Evolutionary conservation across 2,329 filamentous ascomycete species (phyloP).

Genomic region (Monosporascus sp.): DNA sequence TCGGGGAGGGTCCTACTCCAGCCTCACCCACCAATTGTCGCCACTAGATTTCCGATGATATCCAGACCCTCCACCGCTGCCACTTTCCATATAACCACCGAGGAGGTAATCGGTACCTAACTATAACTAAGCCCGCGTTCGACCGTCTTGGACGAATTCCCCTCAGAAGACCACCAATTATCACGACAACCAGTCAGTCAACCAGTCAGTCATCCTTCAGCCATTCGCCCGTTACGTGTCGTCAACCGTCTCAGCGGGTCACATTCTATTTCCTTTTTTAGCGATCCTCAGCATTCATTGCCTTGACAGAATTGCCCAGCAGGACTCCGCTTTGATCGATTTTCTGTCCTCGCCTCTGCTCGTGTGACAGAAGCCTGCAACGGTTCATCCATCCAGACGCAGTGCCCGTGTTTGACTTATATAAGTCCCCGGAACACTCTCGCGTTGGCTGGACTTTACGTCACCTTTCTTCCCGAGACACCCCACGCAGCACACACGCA

Average conservation of each 20-base stretch:
- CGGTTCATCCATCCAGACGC: no score
- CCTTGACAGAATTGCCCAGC: not conserved
- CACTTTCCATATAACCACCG: not conserved
- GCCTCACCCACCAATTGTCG: not conserved
- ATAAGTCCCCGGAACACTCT: not conserved
- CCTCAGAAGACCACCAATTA: not conserved
- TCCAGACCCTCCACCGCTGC: not conserved
- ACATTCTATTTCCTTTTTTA: not conserved
- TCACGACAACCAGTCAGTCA: not conserved
- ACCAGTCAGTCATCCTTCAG: not conserved
- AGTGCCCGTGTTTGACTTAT: no score
- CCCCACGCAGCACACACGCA: not conserved
- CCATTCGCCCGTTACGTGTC: not conserved
- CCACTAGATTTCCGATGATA: not conserved
- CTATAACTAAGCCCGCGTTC: not conserved
- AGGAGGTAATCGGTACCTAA: not conserved
- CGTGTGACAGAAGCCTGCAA: no score
- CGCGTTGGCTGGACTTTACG: not conserved
- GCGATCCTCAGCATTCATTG: not conserved
- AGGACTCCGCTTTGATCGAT: not conserved
- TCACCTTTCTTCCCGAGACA: not conserved
- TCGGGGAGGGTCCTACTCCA: not conserved
- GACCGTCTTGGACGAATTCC: not conserved
- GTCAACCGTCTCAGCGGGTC: not conserved
- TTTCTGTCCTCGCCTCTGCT: no score